Evolutionary conservation across 352 stramenopile species (phyloP).

Genomic region (Phytophthora constricta): DNA sequence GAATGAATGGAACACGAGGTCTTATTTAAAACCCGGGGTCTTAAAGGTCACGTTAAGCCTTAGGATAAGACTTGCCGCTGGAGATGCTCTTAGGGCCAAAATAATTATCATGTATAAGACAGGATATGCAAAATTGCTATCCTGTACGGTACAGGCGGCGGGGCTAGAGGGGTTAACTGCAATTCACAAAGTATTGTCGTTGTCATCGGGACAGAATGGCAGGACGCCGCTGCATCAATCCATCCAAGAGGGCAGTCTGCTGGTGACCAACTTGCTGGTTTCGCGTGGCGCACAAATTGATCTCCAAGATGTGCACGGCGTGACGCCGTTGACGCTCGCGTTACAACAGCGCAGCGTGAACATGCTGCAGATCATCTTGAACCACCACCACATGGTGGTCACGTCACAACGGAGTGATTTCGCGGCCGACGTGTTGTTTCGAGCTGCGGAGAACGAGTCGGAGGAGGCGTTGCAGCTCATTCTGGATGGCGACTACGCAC

Average conservation of each 20-base stretch:
- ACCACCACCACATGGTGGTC: conserved; percentile 29
- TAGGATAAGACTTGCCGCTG: no score
- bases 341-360: conserved; percentile 11
- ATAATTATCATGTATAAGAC: no score
- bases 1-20: no score
- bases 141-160: no score
- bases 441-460: conserved; percentile 13
- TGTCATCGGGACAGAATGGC: conserved; percentile 19
- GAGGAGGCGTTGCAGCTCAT: conserved; percentile 24
- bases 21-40: no score
- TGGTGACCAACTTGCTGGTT: conserved; percentile 25
- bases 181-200: no score
- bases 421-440: conserved; percentile 8
- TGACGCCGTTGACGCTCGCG: conserved; percentile 18
- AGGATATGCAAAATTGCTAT: no score
- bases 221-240: conserved; percentile 30
- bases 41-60: no score
- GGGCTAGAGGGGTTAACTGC: no score
- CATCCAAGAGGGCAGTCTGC: conserved; percentile 25
- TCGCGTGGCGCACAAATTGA: conserved; percentile 24
- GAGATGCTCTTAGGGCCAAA: no score
- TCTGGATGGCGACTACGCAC: conserved; percentile 24
- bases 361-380: conserved; percentile 34
- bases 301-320: conserved; percentile 1
- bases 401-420: conserved; percentile 24